A percentile compares a stretch with the other conserved stretches of the same genome.
These are phyloP conservation scores for Juncus effusus DNA, from an alignment of 176 grass and related monocot genomes.

Conservation along the genomic window DNA sequence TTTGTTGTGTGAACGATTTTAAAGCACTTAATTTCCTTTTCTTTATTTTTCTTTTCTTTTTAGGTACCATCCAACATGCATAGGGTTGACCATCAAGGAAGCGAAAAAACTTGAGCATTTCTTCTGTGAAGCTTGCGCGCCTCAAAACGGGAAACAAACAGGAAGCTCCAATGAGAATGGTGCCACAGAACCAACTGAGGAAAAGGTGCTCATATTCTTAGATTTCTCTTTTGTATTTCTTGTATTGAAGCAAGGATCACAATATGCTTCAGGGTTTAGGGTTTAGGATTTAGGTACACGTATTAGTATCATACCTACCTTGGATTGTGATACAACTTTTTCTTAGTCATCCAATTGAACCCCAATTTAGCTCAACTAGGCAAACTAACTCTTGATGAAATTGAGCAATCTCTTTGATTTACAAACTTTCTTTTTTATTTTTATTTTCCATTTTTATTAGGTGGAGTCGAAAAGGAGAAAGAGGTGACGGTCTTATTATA, in stretches of 20 bases:
- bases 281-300: too few relatives aligned
- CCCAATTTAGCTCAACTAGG: too few relatives aligned
- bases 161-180: conserved; percentile 48
- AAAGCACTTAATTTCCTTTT: conserved; percentile 5
- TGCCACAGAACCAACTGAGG: conserved; percentile 62
- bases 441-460: conserved; percentile 26
- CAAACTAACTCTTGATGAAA: too few relatives aligned
- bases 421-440: neutral
- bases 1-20: neutral
- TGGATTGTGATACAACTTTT: too few relatives aligned
- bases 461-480: conserved; percentile 83
- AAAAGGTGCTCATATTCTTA: conserved; percentile 52
- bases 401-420: too few relatives aligned
- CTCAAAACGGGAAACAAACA: conserved; percentile 72
- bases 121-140: conserved; percentile 75
- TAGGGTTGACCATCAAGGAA: conserved; percentile 80
- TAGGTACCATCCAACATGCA: conserved; percentile 94
- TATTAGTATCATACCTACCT: too few relatives aligned
- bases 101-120: conserved; percentile 98
- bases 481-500: conserved; percentile 47
- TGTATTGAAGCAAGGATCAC: neutral
- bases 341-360: too few relatives aligned
- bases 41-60: conserved; percentile 9
- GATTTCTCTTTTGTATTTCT: neutral
- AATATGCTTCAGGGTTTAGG: too few relatives aligned